phyloP scores from a whole-genome alignment of 2,329 filamentous ascomycete genomes.

The Xylariaceae sp. region DNA sequence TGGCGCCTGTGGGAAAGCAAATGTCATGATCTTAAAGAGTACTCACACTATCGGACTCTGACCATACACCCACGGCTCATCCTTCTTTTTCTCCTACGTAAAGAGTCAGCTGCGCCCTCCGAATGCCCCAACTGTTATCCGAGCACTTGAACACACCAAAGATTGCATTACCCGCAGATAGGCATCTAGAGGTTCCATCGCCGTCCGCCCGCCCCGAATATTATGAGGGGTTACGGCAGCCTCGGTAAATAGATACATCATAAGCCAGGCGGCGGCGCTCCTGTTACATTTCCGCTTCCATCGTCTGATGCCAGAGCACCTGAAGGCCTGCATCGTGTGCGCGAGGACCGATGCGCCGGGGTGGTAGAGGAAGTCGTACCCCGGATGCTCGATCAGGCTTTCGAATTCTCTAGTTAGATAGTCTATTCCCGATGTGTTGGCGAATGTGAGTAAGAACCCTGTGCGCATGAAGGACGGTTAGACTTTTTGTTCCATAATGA shows the following conservation, averaged over 20 bases:
- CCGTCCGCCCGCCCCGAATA: conserved; percentile 8
- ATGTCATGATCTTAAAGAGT: not conserved
- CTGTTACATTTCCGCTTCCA: conserved; percentile 2
- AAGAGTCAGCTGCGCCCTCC: too few relatives aligned
- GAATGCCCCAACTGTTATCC: conserved; percentile 1
- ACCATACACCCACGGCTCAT: conserved; percentile 3
- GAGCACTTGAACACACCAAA: not conserved
- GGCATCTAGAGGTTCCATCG: conserved; percentile 3
- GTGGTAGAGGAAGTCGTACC: conserved; percentile 5
- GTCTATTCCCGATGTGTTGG: conserved; percentile 8
- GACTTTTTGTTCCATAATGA: not conserved
- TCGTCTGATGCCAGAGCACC: conserved; percentile 2
- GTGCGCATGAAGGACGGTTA: not conserved
- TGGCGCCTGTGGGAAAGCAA: too few relatives aligned
- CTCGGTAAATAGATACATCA: conserved; percentile 9
- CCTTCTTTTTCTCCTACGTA: conserved; percentile 4
- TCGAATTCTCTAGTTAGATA: conserved; percentile 7
- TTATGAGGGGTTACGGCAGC: conserved; percentile 7
- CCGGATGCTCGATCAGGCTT: not conserved
- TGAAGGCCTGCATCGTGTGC: conserved; percentile 9
- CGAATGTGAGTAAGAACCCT: conserved; percentile 8
- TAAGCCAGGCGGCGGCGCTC: conserved; percentile 2
- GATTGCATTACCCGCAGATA: conserved; percentile 9
- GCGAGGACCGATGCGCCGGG: conserved; percentile 2
- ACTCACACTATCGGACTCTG: conserved; percentile 7